phyloP scores from a whole-genome alignment of 306 rosid species.

The Lathyrus aphaca region DNA sequence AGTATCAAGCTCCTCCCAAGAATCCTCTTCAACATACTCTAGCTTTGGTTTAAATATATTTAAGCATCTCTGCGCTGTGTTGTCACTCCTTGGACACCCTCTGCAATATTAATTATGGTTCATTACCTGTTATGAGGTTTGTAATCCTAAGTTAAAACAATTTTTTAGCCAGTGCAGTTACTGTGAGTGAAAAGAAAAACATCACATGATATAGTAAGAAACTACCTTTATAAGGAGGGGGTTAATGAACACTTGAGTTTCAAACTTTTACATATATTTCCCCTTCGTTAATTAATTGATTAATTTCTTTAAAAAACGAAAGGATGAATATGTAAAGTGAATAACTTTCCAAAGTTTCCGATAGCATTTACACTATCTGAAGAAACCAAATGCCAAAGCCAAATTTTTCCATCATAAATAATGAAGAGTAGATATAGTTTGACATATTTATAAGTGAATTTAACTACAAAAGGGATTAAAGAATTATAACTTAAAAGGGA shows the following conservation, averaged over 20 bases:
- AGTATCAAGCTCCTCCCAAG: slow-evolving; percentile 91
- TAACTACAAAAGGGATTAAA: slow-evolving; percentile 10
- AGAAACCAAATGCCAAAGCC: slow-evolving; percentile 15
- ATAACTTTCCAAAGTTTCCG: slow-evolving; percentile 7
- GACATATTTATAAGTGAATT: slow-evolving; percentile 1
- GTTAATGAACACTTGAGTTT: background rate
- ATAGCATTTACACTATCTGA: background rate
- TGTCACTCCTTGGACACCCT: slow-evolving; percentile 84
- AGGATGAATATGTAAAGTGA: background rate
- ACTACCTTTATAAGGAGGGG: background rate
- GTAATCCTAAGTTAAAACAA: slow-evolving; percentile 56
- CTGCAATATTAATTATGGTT: slow-evolving; percentile 77
- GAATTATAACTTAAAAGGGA: slow-evolving; percentile 24
- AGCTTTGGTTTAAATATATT: slow-evolving; percentile 77
- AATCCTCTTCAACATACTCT: slow-evolving; percentile 72
- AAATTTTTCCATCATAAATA: slow-evolving; percentile 12
- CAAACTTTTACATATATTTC: slow-evolving; percentile 1
- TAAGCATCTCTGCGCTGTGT: slow-evolving; percentile 76
- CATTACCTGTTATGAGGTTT: slow-evolving; percentile 68
- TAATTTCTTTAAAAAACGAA: too few species aligned
- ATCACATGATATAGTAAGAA: background rate
- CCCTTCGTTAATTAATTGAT: background rate
- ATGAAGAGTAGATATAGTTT: background rate
- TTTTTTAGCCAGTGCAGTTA: slow-evolving; percentile 23
- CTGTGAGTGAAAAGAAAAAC: slow-evolving; percentile 1